Conservation (phyloP, 768 basidiomycete genomes). For the Mycena galericulata region DNA sequence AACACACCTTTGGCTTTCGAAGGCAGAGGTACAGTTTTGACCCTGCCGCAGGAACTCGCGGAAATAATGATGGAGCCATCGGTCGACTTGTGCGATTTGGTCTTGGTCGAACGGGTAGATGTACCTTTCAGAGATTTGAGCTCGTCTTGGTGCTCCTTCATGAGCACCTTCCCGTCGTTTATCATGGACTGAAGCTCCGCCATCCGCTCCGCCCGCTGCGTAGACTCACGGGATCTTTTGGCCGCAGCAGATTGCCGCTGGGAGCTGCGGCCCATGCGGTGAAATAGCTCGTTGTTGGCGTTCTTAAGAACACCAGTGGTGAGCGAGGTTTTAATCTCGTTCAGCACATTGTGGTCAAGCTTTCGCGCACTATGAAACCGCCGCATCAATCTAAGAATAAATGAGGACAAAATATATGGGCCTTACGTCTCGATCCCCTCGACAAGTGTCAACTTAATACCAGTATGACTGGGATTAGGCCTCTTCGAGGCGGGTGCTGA, state of each 20-base stretch:
- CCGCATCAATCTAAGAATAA: too few species aligned
- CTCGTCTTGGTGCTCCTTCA: neutral
- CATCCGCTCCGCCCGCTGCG: neutral
- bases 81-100: neutral
- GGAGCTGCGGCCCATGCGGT: too few species aligned
- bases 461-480: conserved; percentile 28
- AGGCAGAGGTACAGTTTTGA: conserved; percentile 4
- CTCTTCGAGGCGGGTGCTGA: too few species aligned
- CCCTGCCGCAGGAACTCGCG: conserved; percentile 1
- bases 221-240: neutral
- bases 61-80: neutral
- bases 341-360: too few species aligned
- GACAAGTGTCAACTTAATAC: conserved; percentile 32
- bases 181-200: conserved; percentile 16
- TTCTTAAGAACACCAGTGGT: too few species aligned
- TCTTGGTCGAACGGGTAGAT: too few species aligned
- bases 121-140: neutral
- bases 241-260: too few species aligned
- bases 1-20: too few species aligned
- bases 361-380: too few species aligned
- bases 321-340: too few species aligned
- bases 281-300: too few species aligned
- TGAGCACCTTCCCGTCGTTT: neutral
- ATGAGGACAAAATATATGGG: neutral
- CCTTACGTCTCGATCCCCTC: conserved; percentile 32